Base-by-base conservation (phyloP, 306 rosid genomes). In the Urtica urens region DNA sequence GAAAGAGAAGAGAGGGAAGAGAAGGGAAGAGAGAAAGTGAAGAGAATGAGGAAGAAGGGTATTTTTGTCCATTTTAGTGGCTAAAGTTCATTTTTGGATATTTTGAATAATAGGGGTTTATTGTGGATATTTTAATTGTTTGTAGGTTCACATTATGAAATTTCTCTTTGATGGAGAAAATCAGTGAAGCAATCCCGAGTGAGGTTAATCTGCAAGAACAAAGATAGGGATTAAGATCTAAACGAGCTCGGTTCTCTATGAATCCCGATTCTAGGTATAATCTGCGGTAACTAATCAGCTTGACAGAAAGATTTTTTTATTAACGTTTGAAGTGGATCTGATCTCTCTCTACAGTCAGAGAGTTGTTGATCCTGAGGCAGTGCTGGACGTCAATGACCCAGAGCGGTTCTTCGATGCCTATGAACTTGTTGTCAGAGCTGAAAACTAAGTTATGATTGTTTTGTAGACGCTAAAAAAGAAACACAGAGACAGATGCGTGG, bases 381-480 rank as follows among this genome's bases (percentile, higher is more conserved):
- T n/a, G n/a, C 53, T 21, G 38, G 71, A 52, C 15, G 34, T 69
- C 30, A 82, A 85, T 62, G 83, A 79, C 60, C 85, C 87, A 0
- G 78, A 47, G 55, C 78, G 75, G 23, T 84, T 76, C 58, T 90
- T 82, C 63, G 34, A 13, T 69, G 85, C 80, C 8, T 75, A 55
- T 11, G 94, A 81, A 46, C 77, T 35, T 1, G 1, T 13, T 4
- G 40, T 35, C 11, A 35, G 11, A 3, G 4, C 7, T 35, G 15
- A 25, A 16, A 48, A 50, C 40, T 60, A 54, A 33, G 43, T 44
- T 55, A 24, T 59, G 55, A 53, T 57, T 70, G 57, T 46, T 72
- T 30, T 55, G 24, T 58, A 92, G 99, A 74, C 69, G 93, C 96
- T 22, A 78, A 57, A 68, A 75, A 63, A 66, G 99, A 86, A 61